These are phyloP conservation scores for Boletus sp. DNA, from an alignment of 768 basidiomycete species.

Conservation along the genomic window DNA sequence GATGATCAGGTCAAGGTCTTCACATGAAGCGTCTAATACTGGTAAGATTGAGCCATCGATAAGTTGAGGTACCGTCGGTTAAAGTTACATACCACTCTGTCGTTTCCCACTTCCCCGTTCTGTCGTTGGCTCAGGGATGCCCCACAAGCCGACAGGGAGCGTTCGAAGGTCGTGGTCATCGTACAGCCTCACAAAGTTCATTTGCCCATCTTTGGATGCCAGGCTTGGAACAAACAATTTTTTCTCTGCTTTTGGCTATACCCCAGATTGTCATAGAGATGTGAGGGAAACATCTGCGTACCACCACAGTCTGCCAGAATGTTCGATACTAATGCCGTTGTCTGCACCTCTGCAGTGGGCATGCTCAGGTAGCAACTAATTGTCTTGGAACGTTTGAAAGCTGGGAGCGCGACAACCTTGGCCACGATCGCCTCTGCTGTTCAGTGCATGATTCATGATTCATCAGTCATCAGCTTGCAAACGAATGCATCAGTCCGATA, in stretches of 20 bases:
- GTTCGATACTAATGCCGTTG: conserved; percentile 46
- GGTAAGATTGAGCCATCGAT: conserved; percentile 9
- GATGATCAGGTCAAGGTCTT: conserved; percentile 60
- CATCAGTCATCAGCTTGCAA: background rate
- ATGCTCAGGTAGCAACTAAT: conserved; percentile 81
- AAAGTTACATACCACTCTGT: conserved; percentile 45
- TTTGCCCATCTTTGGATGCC: conserved; percentile 40
- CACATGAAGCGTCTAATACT: conserved; percentile 34
- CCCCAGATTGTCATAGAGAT: background rate
- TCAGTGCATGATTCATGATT: background rate
- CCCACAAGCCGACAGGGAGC: conserved; percentile 67
- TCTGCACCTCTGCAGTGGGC: conserved; percentile 70
- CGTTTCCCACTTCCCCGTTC: conserved; percentile 46
- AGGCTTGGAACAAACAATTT: conserved; percentile 71
- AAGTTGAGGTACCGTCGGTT: background rate
- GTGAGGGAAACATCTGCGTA: conserved; percentile 28
- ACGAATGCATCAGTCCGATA: background rate
- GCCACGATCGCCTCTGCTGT: conserved; percentile 39
- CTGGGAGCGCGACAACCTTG: conserved; percentile 48
- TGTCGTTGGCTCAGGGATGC: conserved; percentile 64
- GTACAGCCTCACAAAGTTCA: conserved; percentile 69
- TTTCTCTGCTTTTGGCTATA: conserved; percentile 45
- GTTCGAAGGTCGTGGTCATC: conserved; percentile 54
- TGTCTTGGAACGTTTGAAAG: conserved; percentile 46
- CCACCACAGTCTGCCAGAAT: conserved; percentile 54